A percentile compares a stretch with the other conserved stretches of the same genome.
Conservation (phyloP, 306 rosid genomes). For the Rosa persica region DNA sequence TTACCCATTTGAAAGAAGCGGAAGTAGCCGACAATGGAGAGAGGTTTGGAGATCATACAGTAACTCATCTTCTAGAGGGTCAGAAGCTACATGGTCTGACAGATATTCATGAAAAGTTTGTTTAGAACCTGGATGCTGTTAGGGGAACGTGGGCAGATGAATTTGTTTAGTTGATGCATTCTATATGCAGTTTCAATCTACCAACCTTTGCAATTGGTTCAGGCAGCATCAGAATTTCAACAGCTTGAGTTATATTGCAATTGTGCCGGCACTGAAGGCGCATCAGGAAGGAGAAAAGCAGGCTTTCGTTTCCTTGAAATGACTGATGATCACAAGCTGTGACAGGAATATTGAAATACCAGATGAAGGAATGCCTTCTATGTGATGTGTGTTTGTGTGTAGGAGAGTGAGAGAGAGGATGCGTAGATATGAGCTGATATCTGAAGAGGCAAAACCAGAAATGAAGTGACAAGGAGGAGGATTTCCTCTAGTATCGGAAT, state of each 20-base stretch:
- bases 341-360: conserved; percentile 20
- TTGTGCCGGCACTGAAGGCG: background rate
- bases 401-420: background rate
- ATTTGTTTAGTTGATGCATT: conserved; percentile 21
- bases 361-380: background rate
- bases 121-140: conserved; percentile 16
- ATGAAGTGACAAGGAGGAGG: conserved; percentile 1
- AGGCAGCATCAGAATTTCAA: conserved; percentile 3
- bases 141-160: conserved; percentile 18
- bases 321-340: conserved; percentile 13
- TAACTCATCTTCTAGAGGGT: conserved; percentile 44
- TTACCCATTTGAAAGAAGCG: conserved; percentile 61
- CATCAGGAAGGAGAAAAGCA: background rate
- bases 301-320: conserved; percentile 7
- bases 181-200: conserved; percentile 22
- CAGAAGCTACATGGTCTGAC: conserved; percentile 55
- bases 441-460: conserved; percentile 1
- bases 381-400: background rate
- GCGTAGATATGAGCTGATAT: conserved; percentile 10
- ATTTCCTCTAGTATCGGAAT: background rate
- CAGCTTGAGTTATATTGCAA: conserved; percentile 12
- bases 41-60: conserved; percentile 64
- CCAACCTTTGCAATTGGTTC: background rate
- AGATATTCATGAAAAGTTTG: conserved; percentile 42
- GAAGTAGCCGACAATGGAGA: conserved; percentile 66